Conservation (phyloP, 352 stramenopile genomes). For the Lagenidium sp. region DNA sequence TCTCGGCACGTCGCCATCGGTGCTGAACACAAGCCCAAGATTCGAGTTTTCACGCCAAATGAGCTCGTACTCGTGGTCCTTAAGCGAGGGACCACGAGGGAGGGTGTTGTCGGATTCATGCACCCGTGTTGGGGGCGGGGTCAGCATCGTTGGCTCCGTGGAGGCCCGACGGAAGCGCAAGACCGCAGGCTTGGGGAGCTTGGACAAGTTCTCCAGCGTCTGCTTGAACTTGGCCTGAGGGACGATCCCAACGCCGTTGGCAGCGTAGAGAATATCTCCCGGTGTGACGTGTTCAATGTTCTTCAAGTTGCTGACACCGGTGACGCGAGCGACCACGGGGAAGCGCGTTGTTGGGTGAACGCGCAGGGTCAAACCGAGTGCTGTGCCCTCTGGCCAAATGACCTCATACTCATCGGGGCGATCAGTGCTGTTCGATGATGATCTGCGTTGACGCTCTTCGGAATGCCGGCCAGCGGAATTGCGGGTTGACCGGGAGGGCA, state of each 20-base stretch:
- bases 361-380: slow-evolving; percentile 26
- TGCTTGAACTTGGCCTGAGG: slow-evolving; percentile 39
- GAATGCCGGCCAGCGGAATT: slow-evolving; percentile 8
- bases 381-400: slow-evolving; percentile 27
- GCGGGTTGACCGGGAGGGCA: background rate
- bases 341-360: slow-evolving; percentile 31
- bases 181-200: slow-evolving; percentile 30
- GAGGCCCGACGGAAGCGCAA: slow-evolving; percentile 27
- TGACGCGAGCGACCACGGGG: slow-evolving; percentile 31
- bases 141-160: slow-evolving; percentile 19
- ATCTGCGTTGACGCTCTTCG: slow-evolving; percentile 1
- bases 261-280: slow-evolving; percentile 30
- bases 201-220: slow-evolving; percentile 26
- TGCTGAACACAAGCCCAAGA: slow-evolving; percentile 79
- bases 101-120: slow-evolving; percentile 41
- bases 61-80: slow-evolving; percentile 72
- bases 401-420: slow-evolving; percentile 31
- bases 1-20: slow-evolving; percentile 60
- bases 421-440: background rate
- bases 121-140: slow-evolving; percentile 3
- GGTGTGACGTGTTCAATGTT: slow-evolving; percentile 33
- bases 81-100: slow-evolving; percentile 37
- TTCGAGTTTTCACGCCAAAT: slow-evolving; percentile 82
- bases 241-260: slow-evolving; percentile 23
- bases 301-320: slow-evolving; percentile 28